These are phyloP conservation scores for Cairneyella variabilis DNA, from an alignment of 495 filamentous ascomycete species.

Conservation along the genomic window DNA sequence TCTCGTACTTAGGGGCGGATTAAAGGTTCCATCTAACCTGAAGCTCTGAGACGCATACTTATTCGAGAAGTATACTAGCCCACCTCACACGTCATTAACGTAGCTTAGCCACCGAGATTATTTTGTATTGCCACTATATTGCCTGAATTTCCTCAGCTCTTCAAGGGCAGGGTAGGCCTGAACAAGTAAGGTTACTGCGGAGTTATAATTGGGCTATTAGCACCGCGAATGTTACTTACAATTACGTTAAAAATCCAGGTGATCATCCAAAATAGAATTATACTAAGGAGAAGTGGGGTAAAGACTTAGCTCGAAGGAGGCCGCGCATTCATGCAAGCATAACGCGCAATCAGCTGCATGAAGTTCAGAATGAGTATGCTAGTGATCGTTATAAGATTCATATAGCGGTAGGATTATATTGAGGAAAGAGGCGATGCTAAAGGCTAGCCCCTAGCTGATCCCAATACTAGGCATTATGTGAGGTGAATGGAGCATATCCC, in stretches of 20 bases:
- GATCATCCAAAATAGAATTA: not conserved
- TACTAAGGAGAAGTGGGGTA: not conserved
- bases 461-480: not conserved
- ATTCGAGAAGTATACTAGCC: no score
- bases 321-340: not conserved
- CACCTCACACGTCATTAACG: no score
- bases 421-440: not conserved
- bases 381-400: not conserved
- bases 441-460: not conserved
- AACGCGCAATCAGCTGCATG: not conserved
- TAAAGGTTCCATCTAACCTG: not conserved
- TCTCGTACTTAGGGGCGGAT: not conserved
- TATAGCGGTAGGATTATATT: not conserved
- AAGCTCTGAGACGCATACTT: not conserved
- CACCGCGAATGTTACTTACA: slow-evolving; percentile 1
- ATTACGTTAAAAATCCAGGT: not conserved
- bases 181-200: not conserved
- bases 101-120: not conserved
- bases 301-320: not conserved
- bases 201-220: not conserved
- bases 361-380: not conserved
- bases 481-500: not conserved
- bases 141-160: slow-evolving; percentile 6
- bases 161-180: not conserved
- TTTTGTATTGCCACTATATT: not conserved